Evolutionary conservation across 2,329 filamentous ascomycete species (phyloP).

Genomic region (Microthyrium microscopicum): DNA sequence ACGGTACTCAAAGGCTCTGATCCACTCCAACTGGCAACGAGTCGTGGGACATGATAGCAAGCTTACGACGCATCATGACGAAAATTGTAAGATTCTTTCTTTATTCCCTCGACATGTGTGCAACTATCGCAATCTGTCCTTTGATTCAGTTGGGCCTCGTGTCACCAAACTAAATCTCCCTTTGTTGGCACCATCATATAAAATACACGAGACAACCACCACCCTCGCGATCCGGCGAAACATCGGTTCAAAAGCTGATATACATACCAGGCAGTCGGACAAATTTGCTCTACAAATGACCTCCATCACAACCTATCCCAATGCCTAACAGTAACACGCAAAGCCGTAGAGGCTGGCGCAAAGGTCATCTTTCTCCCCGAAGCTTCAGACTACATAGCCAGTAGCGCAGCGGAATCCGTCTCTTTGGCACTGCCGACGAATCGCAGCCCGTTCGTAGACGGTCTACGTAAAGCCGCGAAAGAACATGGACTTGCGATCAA

Average conservation of each 20-base stretch:
- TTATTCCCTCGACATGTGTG: no score
- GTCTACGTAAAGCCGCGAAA: slow-evolving; percentile 52
- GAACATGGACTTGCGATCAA: slow-evolving; percentile 53
- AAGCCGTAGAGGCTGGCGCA: slow-evolving; percentile 59
- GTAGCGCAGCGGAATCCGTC: slow-evolving; percentile 49
- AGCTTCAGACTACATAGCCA: slow-evolving; percentile 75
- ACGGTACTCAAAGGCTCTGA: no score
- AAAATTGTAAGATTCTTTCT: no score
- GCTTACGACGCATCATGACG: no score
- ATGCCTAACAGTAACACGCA: slow-evolving; percentile 54
- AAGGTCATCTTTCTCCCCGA: slow-evolving; percentile 87
- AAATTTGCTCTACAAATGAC: slow-evolving; percentile 71
- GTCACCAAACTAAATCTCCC: not conserved
- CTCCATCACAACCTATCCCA: slow-evolving; percentile 65
- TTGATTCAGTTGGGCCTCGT: not conserved
- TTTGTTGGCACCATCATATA: not conserved
- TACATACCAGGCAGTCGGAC: slow-evolving; percentile 55
- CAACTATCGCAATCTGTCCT: no score
- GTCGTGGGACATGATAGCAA: no score
- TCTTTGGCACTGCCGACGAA: slow-evolving; percentile 51
- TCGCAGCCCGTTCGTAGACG: slow-evolving; percentile 56
- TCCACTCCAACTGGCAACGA: no score
- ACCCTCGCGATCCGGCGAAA: not conserved
- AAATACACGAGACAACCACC: no score
- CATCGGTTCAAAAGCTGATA: not conserved